These are phyloP conservation scores for Waitea zeae DNA, from an alignment of 1,284 basidiomycete genomes.

Conservation along the genomic window DNA sequence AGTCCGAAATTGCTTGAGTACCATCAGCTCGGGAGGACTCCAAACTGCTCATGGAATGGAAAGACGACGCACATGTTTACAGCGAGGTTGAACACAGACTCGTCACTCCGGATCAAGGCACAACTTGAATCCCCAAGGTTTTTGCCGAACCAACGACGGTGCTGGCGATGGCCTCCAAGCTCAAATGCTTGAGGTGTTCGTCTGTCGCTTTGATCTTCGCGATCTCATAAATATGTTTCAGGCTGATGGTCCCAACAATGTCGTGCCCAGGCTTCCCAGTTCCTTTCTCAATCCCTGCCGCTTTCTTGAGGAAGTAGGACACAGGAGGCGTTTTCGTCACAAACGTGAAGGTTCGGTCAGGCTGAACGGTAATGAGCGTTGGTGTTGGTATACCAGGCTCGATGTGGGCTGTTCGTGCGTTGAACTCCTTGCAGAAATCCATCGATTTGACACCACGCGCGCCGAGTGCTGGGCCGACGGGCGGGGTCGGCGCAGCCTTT, in stretches of 20 bases:
- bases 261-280: conserved; percentile 67
- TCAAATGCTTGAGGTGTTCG: conserved; percentile 70
- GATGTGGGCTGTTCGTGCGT: conserved; percentile 79
- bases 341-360: conserved; percentile 93
- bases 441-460: conserved; percentile 98
- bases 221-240: conserved; percentile 99
- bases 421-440: conserved; percentile 99
- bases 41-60: too few species aligned
- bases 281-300: conserved; percentile 84
- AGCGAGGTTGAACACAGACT: too few species aligned
- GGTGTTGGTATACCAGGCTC: conserved; percentile 80
- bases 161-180: conserved; percentile 75
- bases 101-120: conserved; percentile 44
- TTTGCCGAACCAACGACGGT: conserved; percentile 75
- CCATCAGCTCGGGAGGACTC: too few species aligned
- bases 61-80: too few species aligned
- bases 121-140: conserved; percentile 75
- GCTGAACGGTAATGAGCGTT: conserved; percentile 82
- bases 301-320: conserved; percentile 87
- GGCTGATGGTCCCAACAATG: conserved; percentile 63
- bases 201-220: conserved; percentile 93
- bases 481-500: conserved; percentile 91
- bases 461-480: conserved; percentile 93
- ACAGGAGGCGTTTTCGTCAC: conserved; percentile 82
- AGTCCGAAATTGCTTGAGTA: too few species aligned